Conservation (phyloP, 1,284 basidiomycete species). For the Anthracocystis panici-leucophaei region DNA sequence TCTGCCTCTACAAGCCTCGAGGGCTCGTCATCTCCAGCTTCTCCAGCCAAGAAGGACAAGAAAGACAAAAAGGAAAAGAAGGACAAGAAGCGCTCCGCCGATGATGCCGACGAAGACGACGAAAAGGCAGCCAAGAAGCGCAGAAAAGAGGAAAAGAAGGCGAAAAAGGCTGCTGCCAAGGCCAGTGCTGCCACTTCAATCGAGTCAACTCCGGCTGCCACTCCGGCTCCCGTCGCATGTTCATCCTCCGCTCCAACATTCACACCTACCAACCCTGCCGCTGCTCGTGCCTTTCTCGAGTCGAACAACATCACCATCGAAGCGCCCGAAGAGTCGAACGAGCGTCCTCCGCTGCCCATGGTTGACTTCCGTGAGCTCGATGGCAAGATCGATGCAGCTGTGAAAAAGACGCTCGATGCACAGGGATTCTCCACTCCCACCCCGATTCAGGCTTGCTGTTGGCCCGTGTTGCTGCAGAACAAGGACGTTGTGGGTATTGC, state of each 20-base stretch:
- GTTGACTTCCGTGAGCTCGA: conserved; percentile 81
- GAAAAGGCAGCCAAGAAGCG: conserved; percentile 70
- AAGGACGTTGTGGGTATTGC: conserved; percentile 95
- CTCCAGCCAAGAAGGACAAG: conserved; percentile 50
- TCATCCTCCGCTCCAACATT: conserved; percentile 56
- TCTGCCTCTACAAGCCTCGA: conserved; percentile 20
- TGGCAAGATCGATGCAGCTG: conserved; percentile 76
- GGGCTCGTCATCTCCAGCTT: conserved; percentile 37
- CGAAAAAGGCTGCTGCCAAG: conserved; percentile 50
- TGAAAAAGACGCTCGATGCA: conserved; percentile 74
- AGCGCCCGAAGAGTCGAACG: conserved; percentile 70
- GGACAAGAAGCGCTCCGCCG: conserved; percentile 59
- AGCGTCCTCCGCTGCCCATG: conserved; percentile 73
- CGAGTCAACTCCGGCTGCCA: conserved; percentile 43
- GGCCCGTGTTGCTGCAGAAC: conserved; percentile 87
- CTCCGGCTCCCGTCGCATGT: conserved; percentile 47
- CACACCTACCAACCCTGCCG: conserved; percentile 59
- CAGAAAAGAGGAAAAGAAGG: conserved; percentile 62
- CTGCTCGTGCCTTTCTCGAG: conserved; percentile 63
- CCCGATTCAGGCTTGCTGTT: conserved; percentile 94
- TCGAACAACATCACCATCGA: conserved; percentile 68
- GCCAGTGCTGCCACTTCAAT: conserved; percentile 31
- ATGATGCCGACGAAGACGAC: conserved; percentile 44
- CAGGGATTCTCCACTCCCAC: conserved; percentile 85
- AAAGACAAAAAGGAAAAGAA: conserved; percentile 69